These are phyloP conservation scores for Colletotrichum cuscutae DNA, from an alignment of 2,329 filamentous ascomycete species.

Conservation along the genomic window DNA sequence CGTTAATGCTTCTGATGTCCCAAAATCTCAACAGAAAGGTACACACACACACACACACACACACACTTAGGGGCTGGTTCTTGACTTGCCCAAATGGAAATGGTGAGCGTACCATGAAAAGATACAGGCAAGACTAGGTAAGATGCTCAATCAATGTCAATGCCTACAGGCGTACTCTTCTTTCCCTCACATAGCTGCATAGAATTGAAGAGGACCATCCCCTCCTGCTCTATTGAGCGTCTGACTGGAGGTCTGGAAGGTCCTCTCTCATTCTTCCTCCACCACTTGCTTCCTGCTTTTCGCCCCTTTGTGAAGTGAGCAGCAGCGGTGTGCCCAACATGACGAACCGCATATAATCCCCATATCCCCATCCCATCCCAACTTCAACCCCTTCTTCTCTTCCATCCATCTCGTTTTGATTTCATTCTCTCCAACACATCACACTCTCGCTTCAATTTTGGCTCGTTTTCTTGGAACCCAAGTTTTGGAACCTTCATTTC, in stretches of 20 bases:
- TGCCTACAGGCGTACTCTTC: not conserved
- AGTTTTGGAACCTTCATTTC: slow-evolving; percentile 31
- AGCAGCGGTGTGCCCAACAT: not conserved
- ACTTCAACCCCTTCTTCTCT: not conserved
- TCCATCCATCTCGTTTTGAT: slow-evolving; percentile 8
- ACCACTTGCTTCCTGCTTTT: not conserved
- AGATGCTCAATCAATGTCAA: not conserved
- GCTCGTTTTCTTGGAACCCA: slow-evolving; percentile 33
- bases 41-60: no score
- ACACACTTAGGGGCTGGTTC: no score
- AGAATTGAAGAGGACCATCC: not conserved
- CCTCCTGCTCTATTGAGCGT: not conserved
- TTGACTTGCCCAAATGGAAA: not conserved
- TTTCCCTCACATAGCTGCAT: not conserved
- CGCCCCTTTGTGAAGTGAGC: not conserved
- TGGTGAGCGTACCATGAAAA: not conserved
- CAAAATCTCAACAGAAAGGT: no score
- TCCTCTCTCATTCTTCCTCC: not conserved
- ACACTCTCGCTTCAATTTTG: slow-evolving; percentile 33
- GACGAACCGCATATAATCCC: not conserved
- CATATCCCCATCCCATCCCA: not conserved
- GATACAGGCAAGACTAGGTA: not conserved
- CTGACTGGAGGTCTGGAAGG: not conserved
- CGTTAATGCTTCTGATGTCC: no score
- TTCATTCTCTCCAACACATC: slow-evolving; percentile 3